Evolutionary conservation across 169 alveolate genomes (phyloP), one percentile per base, ranked within the genome.

Genomic region (Eimeria falciformis): DNA sequence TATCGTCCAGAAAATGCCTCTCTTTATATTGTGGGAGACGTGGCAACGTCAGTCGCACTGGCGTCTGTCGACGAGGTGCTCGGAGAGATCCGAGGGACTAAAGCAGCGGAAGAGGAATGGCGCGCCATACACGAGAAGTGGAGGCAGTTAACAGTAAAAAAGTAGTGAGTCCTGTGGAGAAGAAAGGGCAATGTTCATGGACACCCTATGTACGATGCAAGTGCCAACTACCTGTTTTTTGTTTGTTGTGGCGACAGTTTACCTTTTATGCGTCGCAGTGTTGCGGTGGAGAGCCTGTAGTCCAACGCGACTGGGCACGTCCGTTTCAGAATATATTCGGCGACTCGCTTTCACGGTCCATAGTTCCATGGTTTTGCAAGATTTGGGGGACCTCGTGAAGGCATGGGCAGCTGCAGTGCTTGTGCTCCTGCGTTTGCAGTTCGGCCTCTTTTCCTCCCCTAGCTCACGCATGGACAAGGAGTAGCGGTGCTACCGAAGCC

Each of bases 1-100:
- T 95, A 95, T 93, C 78, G 95, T 4, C 93, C 95, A n/a, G 96
- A 94, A 43, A 94, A 94, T 79, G 95, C 91, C 69, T 84, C 92
- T 37, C 82, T 95, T 50, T 94, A 68, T 75, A 94, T 95, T 5
- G 95, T 94, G 55, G 95, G 96, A 29, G 97, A 95, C 71, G 93
- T 94, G 58, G 92, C 88, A 5, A 66, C 78, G 55, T 65, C 56
- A 45, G 58, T 69, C 6, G 90, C 90, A 37, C 66, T 77, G 71
- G 55, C 58, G 25, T 23, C 43, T 46, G 90, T 90, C 23, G 55
- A 77, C 23, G 77, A 78, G 55, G 55, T 77, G 77, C 75, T 90
- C 66, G 90, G 90, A 23, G 69, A 66, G 25, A 65, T 77, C 47
- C 91, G 47, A 33, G 79, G 91, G 23, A 79, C 56, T 66, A 82